Evolutionary conservation across 2,329 filamentous ascomycete species (phyloP).

Genomic region (Cladorrhinum sp.): DNA sequence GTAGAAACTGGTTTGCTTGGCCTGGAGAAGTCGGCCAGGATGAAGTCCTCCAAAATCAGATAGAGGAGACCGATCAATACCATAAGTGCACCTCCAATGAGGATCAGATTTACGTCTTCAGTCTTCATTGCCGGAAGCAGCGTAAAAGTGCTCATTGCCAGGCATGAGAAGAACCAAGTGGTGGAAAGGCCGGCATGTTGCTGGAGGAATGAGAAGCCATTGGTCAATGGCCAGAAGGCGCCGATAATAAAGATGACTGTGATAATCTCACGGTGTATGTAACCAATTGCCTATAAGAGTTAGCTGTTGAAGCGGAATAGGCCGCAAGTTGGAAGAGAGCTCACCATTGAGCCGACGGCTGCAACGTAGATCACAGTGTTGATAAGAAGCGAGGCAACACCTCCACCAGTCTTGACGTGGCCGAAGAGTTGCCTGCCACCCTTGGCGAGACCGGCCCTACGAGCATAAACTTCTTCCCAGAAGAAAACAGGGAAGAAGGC

Average conservation of each 20-base stretch:
- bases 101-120: slow-evolving; percentile 70
- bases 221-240: slow-evolving; percentile 72
- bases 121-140: slow-evolving; percentile 81
- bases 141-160: slow-evolving; percentile 87
- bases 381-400: slow-evolving; percentile 57
- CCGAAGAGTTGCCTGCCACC: slow-evolving; percentile 68
- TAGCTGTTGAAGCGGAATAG: slow-evolving; percentile 17
- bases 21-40: slow-evolving; percentile 46
- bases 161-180: slow-evolving; percentile 74
- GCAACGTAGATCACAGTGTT: slow-evolving; percentile 67
- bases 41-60: slow-evolving; percentile 70
- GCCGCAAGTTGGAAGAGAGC: neutral
- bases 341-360: slow-evolving; percentile 73
- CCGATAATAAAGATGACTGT: slow-evolving; percentile 75
- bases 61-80: slow-evolving; percentile 72
- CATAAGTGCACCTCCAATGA: slow-evolving; percentile 77
- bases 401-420: slow-evolving; percentile 60
- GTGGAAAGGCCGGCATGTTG: slow-evolving; percentile 61
- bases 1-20: slow-evolving; percentile 25
- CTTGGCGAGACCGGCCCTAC: slow-evolving; percentile 64
- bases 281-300: slow-evolving; percentile 72
- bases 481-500: slow-evolving; percentile 89
- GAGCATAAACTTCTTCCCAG: slow-evolving; percentile 92
- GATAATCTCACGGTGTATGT: slow-evolving; percentile 85
- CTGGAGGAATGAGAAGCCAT: slow-evolving; percentile 70